These are phyloP conservation scores for Calonectria fujianensis DNA, from an alignment of 2,329 filamentous ascomycete species.

Conservation along the genomic window DNA sequence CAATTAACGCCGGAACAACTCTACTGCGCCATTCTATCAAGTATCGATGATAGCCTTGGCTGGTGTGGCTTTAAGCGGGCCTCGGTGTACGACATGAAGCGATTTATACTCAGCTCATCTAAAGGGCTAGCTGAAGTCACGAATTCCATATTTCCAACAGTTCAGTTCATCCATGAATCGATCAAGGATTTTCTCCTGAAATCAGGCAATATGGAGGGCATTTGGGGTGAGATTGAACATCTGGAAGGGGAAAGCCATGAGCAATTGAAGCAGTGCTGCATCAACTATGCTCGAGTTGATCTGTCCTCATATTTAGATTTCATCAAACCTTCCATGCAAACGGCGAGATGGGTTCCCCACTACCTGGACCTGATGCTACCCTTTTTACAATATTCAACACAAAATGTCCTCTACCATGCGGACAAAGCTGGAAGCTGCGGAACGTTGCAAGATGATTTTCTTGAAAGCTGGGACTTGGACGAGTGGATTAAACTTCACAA, in stretches of 20 bases:
- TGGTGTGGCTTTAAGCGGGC: not conserved
- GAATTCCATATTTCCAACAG: conserved; percentile 1
- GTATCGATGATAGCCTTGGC: not conserved
- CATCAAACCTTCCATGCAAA: too few species aligned
- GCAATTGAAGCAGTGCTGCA: not conserved
- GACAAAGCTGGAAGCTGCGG: not conserved
- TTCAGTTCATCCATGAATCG: conserved; percentile 22
- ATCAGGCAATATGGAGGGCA: not conserved
- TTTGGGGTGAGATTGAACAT: not conserved
- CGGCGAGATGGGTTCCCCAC: not conserved
- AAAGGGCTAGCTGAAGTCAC: conserved; percentile 17
- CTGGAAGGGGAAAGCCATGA: not conserved
- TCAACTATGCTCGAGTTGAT: not conserved
- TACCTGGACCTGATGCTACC: not conserved
- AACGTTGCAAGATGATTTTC: not conserved
- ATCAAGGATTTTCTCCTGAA: conserved; percentile 9
- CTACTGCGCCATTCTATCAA: conserved; percentile 57
- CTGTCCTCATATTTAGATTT: not conserved
- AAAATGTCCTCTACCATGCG: not conserved
- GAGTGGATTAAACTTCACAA: not conserved
- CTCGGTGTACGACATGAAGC: not conserved
- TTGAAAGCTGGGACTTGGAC: not conserved
- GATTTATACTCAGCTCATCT: conserved; percentile 5
- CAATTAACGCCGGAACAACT: conserved; percentile 67
- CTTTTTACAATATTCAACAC: not conserved